Conservation (phyloP, 1,284 basidiomycete genomes). For the Heimioporus retisporus region DNA sequence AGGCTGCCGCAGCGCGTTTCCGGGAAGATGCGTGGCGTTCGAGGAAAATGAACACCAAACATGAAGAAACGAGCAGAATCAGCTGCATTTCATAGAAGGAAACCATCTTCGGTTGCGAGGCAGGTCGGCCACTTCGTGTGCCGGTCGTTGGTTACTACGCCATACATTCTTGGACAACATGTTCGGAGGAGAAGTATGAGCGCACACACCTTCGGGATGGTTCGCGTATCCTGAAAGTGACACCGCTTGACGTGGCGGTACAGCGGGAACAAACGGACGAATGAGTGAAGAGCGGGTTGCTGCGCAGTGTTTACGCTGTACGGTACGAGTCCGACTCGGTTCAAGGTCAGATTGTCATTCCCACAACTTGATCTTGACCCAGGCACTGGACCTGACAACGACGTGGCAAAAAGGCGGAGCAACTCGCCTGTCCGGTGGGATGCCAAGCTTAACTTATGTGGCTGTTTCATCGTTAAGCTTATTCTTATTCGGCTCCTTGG, state of each 20-base stretch:
- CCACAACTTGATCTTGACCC: conserved; percentile 15
- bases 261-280: no score
- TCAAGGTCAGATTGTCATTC: conserved; percentile 19
- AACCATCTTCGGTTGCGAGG: conserved; percentile 27
- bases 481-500: no score
- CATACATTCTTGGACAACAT: conserved; percentile 3
- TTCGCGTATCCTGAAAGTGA: neutral
- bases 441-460: no score
- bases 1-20: conserved; percentile 33
- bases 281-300: neutral
- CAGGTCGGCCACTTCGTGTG: neutral
- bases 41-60: conserved; percentile 55
- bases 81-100: conserved; percentile 67
- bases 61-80: conserved; percentile 55
- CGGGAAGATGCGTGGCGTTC: conserved; percentile 55
- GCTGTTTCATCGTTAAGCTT: no score
- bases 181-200: neutral
- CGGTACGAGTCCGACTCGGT: conserved; percentile 1
- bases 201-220: conserved; percentile 23
- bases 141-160: neutral
- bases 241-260: no score
- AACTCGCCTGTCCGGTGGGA: no score
- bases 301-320: neutral
- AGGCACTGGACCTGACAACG: no score
- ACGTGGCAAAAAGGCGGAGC: no score